Base-by-base conservation (phyloP, 2,329 filamentous ascomycete genomes). In the Colletotrichum incanum region DNA sequence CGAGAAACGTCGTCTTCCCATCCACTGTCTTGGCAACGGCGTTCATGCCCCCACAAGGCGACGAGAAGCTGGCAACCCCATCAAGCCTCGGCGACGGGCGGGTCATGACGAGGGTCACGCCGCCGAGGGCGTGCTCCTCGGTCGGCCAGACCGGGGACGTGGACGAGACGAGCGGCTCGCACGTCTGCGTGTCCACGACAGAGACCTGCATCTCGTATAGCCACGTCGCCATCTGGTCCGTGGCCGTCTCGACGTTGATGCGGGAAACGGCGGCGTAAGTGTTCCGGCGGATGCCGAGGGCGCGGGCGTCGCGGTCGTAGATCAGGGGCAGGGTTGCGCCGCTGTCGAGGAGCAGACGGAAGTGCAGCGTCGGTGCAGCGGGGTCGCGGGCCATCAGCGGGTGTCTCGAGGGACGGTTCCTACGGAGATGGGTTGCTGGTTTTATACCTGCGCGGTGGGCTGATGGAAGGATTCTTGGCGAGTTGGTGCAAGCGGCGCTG, bases 271-370 rank as follows among this genome's bases (percentile, higher is more conserved):
- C 75, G 4, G 83, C 74, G 76, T 86, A 85, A 14, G 45, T 72
- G 0, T 59, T 55, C 18, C 75, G 58, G 64, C 82, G 64, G 67
- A 86, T 80, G 2, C 79, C 76, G 5, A 86, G 76, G 4, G 72
- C 61, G 12, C 67, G 43, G 5, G 85, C 75, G 75, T 86, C 85
- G 20, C 74, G 58, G 12, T 73, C 56, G 63, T 77, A 78, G 41
- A 87, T 77, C 41, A 79, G 76, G 1, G 85, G 84, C 41, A 82
- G 79, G 0, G 83, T 85, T 7, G 84, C 82, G 58, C 85, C 85
- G 47, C 79, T 81, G 75, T 87, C 85, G 49, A 86, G 77, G 54
- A 86, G 74, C 23, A 79, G 80, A 41, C 78, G 74, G 71, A 82
- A 82, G 55, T 77, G 75, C 26, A 82, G 62, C 47, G 75, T 74